These are phyloP conservation scores for Beta corolliflora DNA, from an alignment of 179 eudicot species.

Conservation along the genomic window DNA sequence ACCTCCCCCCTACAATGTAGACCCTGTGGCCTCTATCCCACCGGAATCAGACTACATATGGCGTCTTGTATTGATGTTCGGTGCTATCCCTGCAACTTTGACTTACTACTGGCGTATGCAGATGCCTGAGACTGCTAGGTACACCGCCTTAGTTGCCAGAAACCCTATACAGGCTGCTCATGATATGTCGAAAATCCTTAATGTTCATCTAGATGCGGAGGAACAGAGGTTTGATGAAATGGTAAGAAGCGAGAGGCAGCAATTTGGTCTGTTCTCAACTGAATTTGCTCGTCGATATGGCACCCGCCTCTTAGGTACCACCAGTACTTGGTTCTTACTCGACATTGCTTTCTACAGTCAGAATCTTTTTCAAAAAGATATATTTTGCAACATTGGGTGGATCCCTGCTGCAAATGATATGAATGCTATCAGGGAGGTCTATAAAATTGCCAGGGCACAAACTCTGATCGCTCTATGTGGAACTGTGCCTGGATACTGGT, in stretches of 20 bases:
- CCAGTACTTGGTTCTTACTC: constrained; percentile 39
- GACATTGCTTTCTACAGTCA: constrained; percentile 44
- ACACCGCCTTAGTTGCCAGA: constrained; percentile 51
- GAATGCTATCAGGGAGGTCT: constrained; percentile 39
- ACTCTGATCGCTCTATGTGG: constrained; percentile 42
- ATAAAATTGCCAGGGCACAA: constrained; percentile 34
- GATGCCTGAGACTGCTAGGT: constrained; percentile 62
- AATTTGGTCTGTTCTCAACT: constrained; percentile 30
- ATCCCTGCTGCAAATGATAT: constrained; percentile 24
- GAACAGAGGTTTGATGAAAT: constrained; percentile 25
- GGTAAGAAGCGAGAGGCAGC: neutral
- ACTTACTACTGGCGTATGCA: constrained; percentile 61
- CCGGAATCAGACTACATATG: constrained; percentile 42
- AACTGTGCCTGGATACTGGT: constrained; percentile 49
- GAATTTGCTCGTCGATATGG: constrained; percentile 30
- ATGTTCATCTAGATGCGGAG: constrained; percentile 27
- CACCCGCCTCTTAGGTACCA: constrained; percentile 28
- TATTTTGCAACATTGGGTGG: constrained; percentile 34
- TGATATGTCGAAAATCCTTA: constrained; percentile 49
- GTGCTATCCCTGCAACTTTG: constrained; percentile 44
- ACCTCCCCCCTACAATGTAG: constrained; percentile 26
- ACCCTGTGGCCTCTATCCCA: constrained; percentile 19
- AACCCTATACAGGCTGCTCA: constrained; percentile 49
- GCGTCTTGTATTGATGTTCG: constrained; percentile 53
- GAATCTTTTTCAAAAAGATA: constrained; percentile 41